These are phyloP conservation scores for Meredithiella fracta DNA, from an alignment of 2,329 filamentous ascomycete genomes.

Conservation along the genomic window DNA sequence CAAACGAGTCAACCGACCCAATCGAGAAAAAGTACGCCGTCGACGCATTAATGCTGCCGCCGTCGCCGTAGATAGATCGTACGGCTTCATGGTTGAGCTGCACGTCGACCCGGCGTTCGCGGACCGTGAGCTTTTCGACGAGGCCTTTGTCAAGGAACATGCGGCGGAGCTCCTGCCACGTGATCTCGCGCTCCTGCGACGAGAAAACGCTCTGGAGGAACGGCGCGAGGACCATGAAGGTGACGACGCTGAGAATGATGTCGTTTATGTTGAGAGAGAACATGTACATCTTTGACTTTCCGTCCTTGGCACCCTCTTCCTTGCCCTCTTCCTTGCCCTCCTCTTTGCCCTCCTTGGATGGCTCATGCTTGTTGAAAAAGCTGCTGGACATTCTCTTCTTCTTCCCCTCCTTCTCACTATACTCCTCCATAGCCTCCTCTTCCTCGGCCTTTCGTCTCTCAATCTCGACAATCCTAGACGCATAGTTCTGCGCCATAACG, in stretches of 20 bases:
- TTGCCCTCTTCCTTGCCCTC: background rate
- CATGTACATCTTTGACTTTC: constrained; percentile 23
- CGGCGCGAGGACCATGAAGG: constrained; percentile 24
- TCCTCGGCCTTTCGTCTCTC: constrained; percentile 5
- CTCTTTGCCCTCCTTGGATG: constrained; percentile 17
- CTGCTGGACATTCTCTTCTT: too few species aligned
- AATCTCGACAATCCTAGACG: constrained; percentile 14
- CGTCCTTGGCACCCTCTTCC: constrained; percentile 17
- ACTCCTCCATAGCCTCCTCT: constrained; percentile 14
- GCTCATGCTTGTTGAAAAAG: constrained; percentile 15
- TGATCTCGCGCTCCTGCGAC: constrained; percentile 52
- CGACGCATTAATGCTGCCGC: constrained; percentile 45
- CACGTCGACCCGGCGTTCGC: constrained; percentile 58
- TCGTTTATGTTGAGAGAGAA: constrained; percentile 26
- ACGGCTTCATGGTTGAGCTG: constrained; percentile 62
- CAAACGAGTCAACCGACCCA: constrained; percentile 84
- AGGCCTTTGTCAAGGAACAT: constrained; percentile 93
- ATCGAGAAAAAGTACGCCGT: constrained; percentile 89
- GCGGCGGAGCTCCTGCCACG: constrained; percentile 89
- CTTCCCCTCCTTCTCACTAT: constrained; percentile 15
- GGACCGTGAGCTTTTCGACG: constrained; percentile 79
- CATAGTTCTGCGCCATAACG: constrained; percentile 33
- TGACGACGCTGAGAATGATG: constrained; percentile 38
- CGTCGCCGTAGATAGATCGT: constrained; percentile 55
- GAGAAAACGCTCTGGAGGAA: constrained; percentile 28